Conservation (phyloP, 208 protist genomes). For the Leishmania tarentolae region DNA sequence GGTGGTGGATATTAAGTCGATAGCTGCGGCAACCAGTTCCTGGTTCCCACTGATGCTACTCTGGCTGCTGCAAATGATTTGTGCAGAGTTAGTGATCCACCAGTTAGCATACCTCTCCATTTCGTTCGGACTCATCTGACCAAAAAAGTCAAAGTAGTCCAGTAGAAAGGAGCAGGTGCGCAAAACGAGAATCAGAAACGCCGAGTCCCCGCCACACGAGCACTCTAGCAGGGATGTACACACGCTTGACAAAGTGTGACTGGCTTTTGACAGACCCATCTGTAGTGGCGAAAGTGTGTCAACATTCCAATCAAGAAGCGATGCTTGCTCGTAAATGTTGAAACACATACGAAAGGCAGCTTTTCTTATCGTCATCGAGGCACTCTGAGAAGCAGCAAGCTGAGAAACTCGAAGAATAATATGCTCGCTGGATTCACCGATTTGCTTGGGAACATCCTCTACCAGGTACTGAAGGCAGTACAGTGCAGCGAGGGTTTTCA, state of each 20-base stretch:
- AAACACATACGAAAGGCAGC: conserved; percentile 89
- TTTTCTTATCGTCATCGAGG: conserved; percentile 52
- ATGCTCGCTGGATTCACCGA: conserved; percentile 70
- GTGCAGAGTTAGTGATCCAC: conserved; percentile 60
- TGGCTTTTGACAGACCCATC: conserved; percentile 64
- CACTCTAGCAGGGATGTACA: conserved; percentile 72
- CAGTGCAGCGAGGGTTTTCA: conserved; percentile 73
- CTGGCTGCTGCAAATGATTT: conserved; percentile 43
- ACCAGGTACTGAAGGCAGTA: conserved; percentile 89
- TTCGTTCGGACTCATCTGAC: conserved; percentile 34
- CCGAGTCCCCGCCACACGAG: conserved; percentile 51
- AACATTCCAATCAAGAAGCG: conserved; percentile 87
- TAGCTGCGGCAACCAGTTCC: conserved; percentile 60
- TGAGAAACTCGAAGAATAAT: conserved; percentile 67
- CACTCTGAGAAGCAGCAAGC: conserved; percentile 35
- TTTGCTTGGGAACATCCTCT: conserved; percentile 83
- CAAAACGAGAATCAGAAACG: conserved; percentile 62
- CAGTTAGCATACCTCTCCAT: conserved; percentile 35
- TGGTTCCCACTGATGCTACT: conserved; percentile 33
- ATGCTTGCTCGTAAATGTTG: conserved; percentile 84
- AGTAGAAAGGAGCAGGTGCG: conserved; percentile 76
- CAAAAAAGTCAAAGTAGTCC: conserved; percentile 87
- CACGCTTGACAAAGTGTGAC: conserved; percentile 51
- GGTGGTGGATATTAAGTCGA: conserved; percentile 63
- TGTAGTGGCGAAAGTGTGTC: conserved; percentile 77